These are phyloP conservation scores for Hibiscus trionum DNA, from an alignment of 345 rosid species.

Conservation along the genomic window DNA sequence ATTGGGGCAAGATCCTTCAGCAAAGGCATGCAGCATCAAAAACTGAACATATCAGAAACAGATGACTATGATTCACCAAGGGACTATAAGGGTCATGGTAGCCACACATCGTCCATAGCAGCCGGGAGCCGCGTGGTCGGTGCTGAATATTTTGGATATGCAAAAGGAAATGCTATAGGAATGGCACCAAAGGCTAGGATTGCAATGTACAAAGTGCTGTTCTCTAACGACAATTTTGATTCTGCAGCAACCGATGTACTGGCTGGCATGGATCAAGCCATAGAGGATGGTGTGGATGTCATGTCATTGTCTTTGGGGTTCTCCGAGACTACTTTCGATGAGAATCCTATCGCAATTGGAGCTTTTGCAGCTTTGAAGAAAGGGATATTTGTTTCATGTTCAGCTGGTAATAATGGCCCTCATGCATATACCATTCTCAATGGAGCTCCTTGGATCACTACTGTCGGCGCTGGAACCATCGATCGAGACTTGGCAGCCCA, in stretches of 20 bases:
- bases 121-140: constrained; percentile 27
- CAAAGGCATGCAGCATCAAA: constrained; percentile 33
- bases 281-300: constrained; percentile 44
- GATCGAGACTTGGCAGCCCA: constrained; percentile 3
- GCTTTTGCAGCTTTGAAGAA: constrained; percentile 44
- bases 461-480: constrained; percentile 38
- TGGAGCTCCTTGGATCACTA: constrained; percentile 31
- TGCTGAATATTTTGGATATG: constrained; percentile 43
- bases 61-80: constrained; percentile 45
- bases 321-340: constrained; percentile 28
- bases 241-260: constrained; percentile 35
- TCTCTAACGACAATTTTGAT: constrained; percentile 8
- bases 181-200: constrained; percentile 45
- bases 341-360: constrained; percentile 46
- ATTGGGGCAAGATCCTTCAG: constrained; percentile 44
- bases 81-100: constrained; percentile 44
- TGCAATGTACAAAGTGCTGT: constrained; percentile 48
- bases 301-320: constrained; percentile 34
- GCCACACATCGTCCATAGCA: constrained; percentile 39
- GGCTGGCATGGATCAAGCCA: constrained; percentile 52
- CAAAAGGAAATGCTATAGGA: constrained; percentile 34
- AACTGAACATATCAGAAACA: constrained; percentile 22
- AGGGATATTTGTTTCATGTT: constrained; percentile 43
- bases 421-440: constrained; percentile 9
- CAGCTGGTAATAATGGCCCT: constrained; percentile 33